phyloP scores from a whole-genome alignment of 129 eudicot genomes.

The carrot (Daucus carota) region DH1_v3.0 NC_030386.2:15426501-15427000 shows the following conservation, averaged over 20 bases:
- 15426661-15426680: constrained; percentile 72
- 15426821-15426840: constrained; percentile 84
- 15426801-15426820: constrained; percentile 87
- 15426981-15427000: too few species aligned
- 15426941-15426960: constrained; percentile 46
- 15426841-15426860: constrained; percentile 80
- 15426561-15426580: not conserved
- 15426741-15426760: not conserved
- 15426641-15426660: constrained; percentile 78
- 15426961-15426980: too few species aligned
- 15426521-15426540: not conserved
- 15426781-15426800: constrained; percentile 59
- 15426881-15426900: constrained; percentile 77
- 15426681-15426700: constrained; percentile 79
- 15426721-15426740: too few species aligned
- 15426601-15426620: constrained; percentile 70
- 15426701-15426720: too few species aligned
- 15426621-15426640: constrained; percentile 98
- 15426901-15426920: constrained; percentile 97
- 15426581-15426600: constrained; percentile 1
- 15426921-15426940: constrained; percentile 70
- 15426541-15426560: not conserved
- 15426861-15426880: constrained; percentile 68
- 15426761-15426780: constrained; percentile 34
- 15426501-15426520: constrained; percentile 87